phyloP scores from a whole-genome alignment of 495 filamentous ascomycete genomes.

The Xylaria palmicola region DNA sequence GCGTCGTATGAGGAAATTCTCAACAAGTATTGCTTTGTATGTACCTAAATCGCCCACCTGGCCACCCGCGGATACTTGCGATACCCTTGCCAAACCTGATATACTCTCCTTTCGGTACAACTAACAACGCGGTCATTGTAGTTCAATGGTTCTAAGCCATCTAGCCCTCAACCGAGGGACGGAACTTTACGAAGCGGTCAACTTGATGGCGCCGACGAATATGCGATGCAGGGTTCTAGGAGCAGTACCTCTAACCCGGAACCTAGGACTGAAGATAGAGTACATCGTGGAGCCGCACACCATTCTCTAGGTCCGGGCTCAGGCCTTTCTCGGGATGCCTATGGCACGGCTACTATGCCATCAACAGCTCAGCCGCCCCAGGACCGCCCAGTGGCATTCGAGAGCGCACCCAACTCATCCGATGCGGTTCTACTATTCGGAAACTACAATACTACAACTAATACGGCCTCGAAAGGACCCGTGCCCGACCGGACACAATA shows the following conservation, averaged over 20 bases:
- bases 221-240: constrained; percentile 23
- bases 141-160: constrained; percentile 47
- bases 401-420: constrained; percentile 16
- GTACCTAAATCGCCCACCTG: constrained; percentile 48
- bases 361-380: constrained; percentile 36
- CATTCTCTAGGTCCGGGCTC: constrained; percentile 35
- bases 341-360: constrained; percentile 24
- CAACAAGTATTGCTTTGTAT: constrained; percentile 98
- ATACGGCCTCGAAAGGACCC: constrained; percentile 40
- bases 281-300: constrained; percentile 39
- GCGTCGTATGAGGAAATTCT: constrained; percentile 89
- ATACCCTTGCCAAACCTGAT: constrained; percentile 1
- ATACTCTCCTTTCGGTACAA: constrained; percentile 10
- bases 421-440: constrained; percentile 25
- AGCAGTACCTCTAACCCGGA: constrained; percentile 35
- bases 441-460: constrained; percentile 32
- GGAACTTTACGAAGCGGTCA: constrained; percentile 29
- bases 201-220: constrained; percentile 36
- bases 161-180: constrained; percentile 36
- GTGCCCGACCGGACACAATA: constrained; percentile 29
- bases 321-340: constrained; percentile 36
- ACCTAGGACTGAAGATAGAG: constrained; percentile 31
- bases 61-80: constrained; percentile 30
- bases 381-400: constrained; percentile 19
- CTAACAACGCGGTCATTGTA: constrained; percentile 27